Conservation (phyloP, 306 rosid species). For the Rosa chinensis region DNA sequence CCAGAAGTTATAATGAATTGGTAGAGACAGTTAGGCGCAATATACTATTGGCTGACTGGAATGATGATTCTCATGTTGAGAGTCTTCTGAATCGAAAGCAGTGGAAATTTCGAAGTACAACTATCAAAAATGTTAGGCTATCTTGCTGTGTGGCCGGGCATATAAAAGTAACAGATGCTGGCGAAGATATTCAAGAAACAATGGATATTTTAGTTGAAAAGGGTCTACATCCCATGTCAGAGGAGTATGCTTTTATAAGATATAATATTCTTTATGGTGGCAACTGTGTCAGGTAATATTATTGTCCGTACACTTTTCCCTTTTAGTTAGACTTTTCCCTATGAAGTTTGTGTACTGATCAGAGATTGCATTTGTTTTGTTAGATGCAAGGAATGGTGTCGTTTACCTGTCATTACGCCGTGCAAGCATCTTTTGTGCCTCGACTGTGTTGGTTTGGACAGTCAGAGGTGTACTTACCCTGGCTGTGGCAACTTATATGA, state of each 20-base stretch:
- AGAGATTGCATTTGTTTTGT: conserved; percentile 22
- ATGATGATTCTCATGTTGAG: conserved; percentile 94
- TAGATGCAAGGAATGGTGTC: conserved; percentile 97
- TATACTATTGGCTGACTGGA: conserved; percentile 98
- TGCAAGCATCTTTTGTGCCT: conserved; percentile 91
- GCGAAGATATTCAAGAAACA: conserved; percentile 96
- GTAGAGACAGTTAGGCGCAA: conserved; percentile 90
- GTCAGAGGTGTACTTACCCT: conserved; percentile 78
- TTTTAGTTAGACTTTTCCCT: conserved; percentile 6
- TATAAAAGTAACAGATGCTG: conserved; percentile 92
- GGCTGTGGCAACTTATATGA: conserved; percentile 78
- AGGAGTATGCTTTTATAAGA: conserved; percentile 70
- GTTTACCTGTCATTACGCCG: conserved; percentile 88
- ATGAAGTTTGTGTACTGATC: conserved; percentile 15
- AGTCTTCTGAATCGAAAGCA: conserved; percentile 90
- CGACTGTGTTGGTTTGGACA: conserved; percentile 82
- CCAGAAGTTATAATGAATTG: conserved; percentile 88
- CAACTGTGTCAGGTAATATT: conserved; percentile 68
- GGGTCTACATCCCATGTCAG: conserved; percentile 68
- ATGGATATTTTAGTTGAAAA: conserved; percentile 78
- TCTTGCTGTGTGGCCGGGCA: conserved; percentile 99
- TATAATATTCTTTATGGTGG: conserved; percentile 73
- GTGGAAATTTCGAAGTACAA: conserved; percentile 81
- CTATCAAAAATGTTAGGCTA: conserved; percentile 78
- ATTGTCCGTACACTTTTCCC: conserved; percentile 18